Conservation (phyloP, 768 basidiomycete species). For the Rhizopogon salebrosus region DNA sequence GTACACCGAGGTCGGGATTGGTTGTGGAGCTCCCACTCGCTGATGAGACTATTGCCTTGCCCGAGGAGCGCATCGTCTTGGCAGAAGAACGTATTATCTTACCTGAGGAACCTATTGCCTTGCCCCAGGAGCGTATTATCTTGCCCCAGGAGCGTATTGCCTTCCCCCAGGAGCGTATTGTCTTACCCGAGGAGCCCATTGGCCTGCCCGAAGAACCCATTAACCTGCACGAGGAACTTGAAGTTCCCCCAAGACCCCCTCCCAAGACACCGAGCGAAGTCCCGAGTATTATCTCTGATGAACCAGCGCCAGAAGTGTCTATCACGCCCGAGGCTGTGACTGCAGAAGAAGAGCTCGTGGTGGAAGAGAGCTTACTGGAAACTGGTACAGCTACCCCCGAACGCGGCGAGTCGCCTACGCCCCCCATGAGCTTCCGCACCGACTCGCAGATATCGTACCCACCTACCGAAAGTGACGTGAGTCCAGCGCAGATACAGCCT, state of each 20-base stretch:
- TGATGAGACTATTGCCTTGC: background rate
- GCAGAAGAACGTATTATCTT: background rate
- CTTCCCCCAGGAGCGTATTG: background rate
- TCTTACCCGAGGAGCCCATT: background rate
- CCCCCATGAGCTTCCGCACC: background rate
- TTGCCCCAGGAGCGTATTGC: background rate
- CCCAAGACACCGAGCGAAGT: constrained; percentile 22
- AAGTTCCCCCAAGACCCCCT: constrained; percentile 19
- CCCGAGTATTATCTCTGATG: constrained; percentile 22
- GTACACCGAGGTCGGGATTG: constrained; percentile 33
- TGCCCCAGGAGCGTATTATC: background rate
- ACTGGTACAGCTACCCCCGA: background rate
- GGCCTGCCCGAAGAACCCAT: background rate
- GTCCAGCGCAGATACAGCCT: constrained; percentile 13
- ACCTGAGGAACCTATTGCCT: background rate
- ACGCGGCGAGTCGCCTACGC: background rate
- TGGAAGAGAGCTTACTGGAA: background rate
- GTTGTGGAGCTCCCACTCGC: constrained; percentile 23
- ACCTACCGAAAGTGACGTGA: background rate
- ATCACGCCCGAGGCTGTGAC: constrained; percentile 14
- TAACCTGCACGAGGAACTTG: background rate
- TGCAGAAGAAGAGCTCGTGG: background rate
- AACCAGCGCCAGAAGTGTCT: constrained; percentile 15
- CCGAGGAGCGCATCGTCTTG: background rate
- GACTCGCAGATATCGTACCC: background rate